Conservation (phyloP, 2,329 filamentous ascomycete species). For the Moelleriella libera region DNA sequence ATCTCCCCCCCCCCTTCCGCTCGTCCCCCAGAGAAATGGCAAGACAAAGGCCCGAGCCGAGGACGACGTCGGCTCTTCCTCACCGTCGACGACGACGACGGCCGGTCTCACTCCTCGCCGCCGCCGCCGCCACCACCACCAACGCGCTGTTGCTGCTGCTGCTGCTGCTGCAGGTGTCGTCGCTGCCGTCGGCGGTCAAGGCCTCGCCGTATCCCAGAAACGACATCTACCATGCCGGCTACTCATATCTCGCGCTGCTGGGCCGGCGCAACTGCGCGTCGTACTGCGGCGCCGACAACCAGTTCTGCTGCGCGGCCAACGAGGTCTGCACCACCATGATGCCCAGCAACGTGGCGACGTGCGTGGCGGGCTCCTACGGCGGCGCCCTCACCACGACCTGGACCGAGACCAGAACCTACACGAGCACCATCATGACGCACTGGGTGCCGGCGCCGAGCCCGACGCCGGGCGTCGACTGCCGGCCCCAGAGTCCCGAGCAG, state of each 20-base stretch:
- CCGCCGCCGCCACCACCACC: conserved; percentile 3
- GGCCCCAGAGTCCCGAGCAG: conserved; percentile 36
- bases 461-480: conserved; percentile 31
- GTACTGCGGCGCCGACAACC: conserved; percentile 39
- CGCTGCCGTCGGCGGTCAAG: neutral
- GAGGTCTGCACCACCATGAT: conserved; percentile 36
- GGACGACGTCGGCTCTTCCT: too few species aligned
- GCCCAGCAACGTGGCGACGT: conserved; percentile 31
- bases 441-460: conserved; percentile 29
- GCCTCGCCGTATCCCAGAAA: conserved; percentile 31
- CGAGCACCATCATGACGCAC: conserved; percentile 41
- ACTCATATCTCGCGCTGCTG: conserved; percentile 30
- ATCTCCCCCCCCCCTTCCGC: too few species aligned
- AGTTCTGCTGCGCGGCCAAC: conserved; percentile 37
- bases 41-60: neutral
- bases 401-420: conserved; percentile 46
- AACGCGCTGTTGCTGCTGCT: conserved; percentile 7
- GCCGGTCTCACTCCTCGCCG: neutral
- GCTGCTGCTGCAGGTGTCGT: neutral
- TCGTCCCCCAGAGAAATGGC: too few species aligned
- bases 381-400: conserved; percentile 40
- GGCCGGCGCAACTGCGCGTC: conserved; percentile 28
- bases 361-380: conserved; percentile 21
- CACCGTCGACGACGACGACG: too few species aligned
- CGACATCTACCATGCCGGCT: conserved; percentile 30